Percentiles rank a stretch among this genome's conserved stretches.
Conservation (phyloP, 257 asterid species). For the Knoxia roxburghii region DNA sequence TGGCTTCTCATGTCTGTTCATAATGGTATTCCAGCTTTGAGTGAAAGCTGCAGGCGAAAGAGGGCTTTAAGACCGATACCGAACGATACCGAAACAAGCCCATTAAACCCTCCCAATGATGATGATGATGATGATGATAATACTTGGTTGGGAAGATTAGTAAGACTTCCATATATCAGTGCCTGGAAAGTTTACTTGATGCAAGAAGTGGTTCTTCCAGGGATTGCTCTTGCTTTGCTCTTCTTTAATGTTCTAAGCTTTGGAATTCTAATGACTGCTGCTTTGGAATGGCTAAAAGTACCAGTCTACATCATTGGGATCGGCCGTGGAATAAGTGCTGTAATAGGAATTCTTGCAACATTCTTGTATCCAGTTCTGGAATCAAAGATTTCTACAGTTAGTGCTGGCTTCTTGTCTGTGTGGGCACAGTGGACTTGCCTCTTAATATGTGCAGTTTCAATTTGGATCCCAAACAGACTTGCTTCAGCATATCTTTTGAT, state of each 20-base stretch:
- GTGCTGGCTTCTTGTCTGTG: slow-evolving; percentile 84
- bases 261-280: slow-evolving; percentile 86
- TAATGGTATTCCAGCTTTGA: slow-evolving; percentile 58
- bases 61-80: slow-evolving; percentile 31
- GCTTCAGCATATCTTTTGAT: slow-evolving; percentile 56
- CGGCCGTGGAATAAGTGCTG: slow-evolving; percentile 80
- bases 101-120: slow-evolving; percentile 8
- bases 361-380: slow-evolving; percentile 61
- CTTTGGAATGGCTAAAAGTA: slow-evolving; percentile 79
- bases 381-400: slow-evolving; percentile 45
- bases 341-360: slow-evolving; percentile 72
- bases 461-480: slow-evolving; percentile 35
- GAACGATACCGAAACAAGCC: slow-evolving; percentile 23
- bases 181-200: slow-evolving; percentile 71
- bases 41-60: slow-evolving; percentile 33
- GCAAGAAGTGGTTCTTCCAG: slow-evolving; percentile 73
- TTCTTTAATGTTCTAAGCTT: slow-evolving; percentile 79
- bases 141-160: slow-evolving; percentile 21
- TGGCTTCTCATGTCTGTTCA: slow-evolving; percentile 66
- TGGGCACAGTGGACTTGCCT: slow-evolving; percentile 93
- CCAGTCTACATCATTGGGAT: slow-evolving; percentile 80
- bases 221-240: slow-evolving; percentile 68
- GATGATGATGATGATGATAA: slow-evolving; percentile 22
- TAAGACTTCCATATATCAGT: slow-evolving; percentile 39
- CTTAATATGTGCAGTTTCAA: slow-evolving; percentile 61